Evolutionary conservation across 2,329 filamentous ascomycete species (phyloP).

Genomic region (Paecilomyces variotii): DNA sequence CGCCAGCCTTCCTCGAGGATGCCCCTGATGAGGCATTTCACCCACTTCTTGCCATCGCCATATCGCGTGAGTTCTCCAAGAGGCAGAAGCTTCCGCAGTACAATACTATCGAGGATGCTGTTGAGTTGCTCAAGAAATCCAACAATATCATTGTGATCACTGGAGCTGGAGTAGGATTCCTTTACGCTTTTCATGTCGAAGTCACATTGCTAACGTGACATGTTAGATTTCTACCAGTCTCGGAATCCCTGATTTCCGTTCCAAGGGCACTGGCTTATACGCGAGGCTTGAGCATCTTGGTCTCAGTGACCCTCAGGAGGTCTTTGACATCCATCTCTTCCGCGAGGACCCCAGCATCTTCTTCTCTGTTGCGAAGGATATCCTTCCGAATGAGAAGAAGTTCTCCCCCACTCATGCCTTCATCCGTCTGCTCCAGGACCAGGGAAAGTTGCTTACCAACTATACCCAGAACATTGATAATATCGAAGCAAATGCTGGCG

Average conservation of each 20-base stretch:
- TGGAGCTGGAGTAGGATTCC: conserved; percentile 60
- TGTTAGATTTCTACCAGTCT: conserved; percentile 78
- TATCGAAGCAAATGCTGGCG: conserved; percentile 78
- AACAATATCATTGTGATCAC: conserved; percentile 89
- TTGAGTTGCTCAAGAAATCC: conserved; percentile 62
- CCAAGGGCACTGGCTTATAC: conserved; percentile 86
- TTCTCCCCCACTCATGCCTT: conserved; percentile 93
- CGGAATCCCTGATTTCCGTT: conserved; percentile 94
- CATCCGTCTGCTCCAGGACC: conserved; percentile 79
- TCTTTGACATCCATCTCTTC: conserved; percentile 88
- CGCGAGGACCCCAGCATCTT: conserved; percentile 80
- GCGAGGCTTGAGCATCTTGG: conserved; percentile 73
- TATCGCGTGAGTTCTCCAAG: conserved; percentile 73
- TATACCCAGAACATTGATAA: conserved; percentile 99
- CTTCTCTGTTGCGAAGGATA: conserved; percentile 85
- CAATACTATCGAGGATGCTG: conserved; percentile 84
- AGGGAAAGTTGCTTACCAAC: conserved; percentile 85
- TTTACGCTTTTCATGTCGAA: neutral
- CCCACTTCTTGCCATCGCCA: conserved; percentile 64
- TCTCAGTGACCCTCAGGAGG: conserved; percentile 77
- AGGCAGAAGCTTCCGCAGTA: conserved; percentile 70
- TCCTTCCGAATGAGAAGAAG: conserved; percentile 69
- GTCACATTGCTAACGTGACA: conserved; percentile 3
- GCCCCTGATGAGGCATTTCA: conserved; percentile 67
- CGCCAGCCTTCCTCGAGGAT: conserved; percentile 66